Evolutionary conservation across 305 asterid genomes (phyloP).

Genomic region (Fraxinus paxiana): DNA sequence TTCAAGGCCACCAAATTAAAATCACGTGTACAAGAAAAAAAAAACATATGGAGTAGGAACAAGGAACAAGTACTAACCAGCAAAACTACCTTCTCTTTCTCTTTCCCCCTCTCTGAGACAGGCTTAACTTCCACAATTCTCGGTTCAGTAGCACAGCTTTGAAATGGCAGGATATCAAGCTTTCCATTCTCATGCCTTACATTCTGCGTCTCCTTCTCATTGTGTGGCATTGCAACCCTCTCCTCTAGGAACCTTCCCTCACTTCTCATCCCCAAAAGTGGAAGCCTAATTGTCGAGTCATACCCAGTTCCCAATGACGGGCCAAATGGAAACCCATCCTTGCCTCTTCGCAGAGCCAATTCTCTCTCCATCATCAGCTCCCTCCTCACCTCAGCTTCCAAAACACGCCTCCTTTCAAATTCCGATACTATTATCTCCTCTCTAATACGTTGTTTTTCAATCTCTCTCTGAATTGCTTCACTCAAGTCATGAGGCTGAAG

Average conservation of each 20-base stretch:
- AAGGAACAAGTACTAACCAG: conserved; percentile 43
- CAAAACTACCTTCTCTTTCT: conserved; percentile 37
- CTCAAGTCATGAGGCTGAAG: conserved; percentile 20
- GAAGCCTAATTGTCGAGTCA: conserved; percentile 20
- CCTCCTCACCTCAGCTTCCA: conserved; percentile 58
- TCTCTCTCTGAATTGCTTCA: conserved; percentile 34
- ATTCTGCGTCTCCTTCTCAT: conserved; percentile 26
- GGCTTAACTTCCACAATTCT: conserved; percentile 29
- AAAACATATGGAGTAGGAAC: background rate
- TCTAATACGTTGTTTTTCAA: conserved; percentile 58
- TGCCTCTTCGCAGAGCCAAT: conserved; percentile 30
- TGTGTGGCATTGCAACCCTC: conserved; percentile 21
- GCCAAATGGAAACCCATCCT: conserved; percentile 19
- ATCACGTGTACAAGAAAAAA: background rate
- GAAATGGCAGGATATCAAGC: conserved; percentile 28
- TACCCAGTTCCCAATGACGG: conserved; percentile 21
- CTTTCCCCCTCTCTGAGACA: conserved; percentile 19
- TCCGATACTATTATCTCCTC: conserved; percentile 50
- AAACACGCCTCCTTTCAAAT: conserved; percentile 37
- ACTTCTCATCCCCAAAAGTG: conserved; percentile 18
- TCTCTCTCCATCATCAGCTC: conserved; percentile 49
- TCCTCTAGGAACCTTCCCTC: conserved; percentile 29
- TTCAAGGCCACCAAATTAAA: background rate
- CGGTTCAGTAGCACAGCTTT: conserved; percentile 22
- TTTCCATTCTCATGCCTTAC: conserved; percentile 21